Conservation (phyloP, 371 early-diverging fungal genomes). For the Haplosporangium sp. region DNA sequence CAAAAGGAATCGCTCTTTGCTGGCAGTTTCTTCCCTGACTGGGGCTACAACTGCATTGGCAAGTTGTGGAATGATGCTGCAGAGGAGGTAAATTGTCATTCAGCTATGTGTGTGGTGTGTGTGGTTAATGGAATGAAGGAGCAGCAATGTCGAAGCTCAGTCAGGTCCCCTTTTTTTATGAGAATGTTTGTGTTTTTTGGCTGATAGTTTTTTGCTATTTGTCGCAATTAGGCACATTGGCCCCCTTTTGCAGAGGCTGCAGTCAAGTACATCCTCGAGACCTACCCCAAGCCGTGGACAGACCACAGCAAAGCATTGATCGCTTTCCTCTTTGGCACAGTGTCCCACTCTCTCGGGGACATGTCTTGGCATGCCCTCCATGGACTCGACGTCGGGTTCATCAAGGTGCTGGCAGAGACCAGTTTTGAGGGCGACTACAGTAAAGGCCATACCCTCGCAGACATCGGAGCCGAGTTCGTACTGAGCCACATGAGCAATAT, state of each 20-base stretch:
- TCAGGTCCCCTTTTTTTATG: background rate
- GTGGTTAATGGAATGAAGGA: too few species aligned
- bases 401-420: slow-evolving; percentile 70
- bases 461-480: slow-evolving; percentile 86
- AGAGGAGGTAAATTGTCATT: slow-evolving; percentile 21
- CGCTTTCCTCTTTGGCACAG: slow-evolving; percentile 82
- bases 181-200: background rate
- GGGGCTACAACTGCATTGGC: slow-evolving; percentile 71
- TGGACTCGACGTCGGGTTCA: slow-evolving; percentile 76
- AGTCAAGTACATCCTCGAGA: slow-evolving; percentile 66
- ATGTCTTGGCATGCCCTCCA: slow-evolving; percentile 86
- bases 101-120: too few species aligned
- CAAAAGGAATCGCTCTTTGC: slow-evolving; percentile 74
- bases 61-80: slow-evolving; percentile 46
- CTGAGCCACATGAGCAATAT: slow-evolving; percentile 63
- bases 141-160: too few species aligned
- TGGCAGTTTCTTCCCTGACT: slow-evolving; percentile 90
- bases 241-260: slow-evolving; percentile 80
- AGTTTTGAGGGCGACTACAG: slow-evolving; percentile 70
- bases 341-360: slow-evolving; percentile 88
- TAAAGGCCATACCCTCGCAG: slow-evolving; percentile 79
- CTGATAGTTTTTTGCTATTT: background rate
- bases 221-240: slow-evolving; percentile 79
- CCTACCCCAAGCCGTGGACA: slow-evolving; percentile 62
- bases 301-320: slow-evolving; percentile 61